A percentile compares a stretch with the other conserved stretches of the same genome.
Conservation (phyloP, 2,329 filamentous ascomycete species). For the Coleophoma eucalyptorum region DNA sequence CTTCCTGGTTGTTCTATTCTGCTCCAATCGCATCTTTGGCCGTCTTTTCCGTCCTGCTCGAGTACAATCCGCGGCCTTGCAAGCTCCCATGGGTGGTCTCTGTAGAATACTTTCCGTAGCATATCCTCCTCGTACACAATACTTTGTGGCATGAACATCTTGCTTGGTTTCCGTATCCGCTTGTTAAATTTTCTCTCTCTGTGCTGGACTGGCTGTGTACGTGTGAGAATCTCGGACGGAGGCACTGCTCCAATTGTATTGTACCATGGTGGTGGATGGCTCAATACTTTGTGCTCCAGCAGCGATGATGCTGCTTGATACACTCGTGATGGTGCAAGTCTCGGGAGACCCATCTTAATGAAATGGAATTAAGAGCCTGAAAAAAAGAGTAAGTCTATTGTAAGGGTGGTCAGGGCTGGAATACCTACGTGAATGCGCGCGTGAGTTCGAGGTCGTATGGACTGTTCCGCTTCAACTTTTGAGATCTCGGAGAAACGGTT, state of each 20-base stretch:
- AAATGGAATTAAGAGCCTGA: background rate
- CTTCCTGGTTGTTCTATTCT: slow-evolving; percentile 70
- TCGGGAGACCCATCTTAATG: slow-evolving; percentile 24
- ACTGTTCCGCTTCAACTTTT: background rate
- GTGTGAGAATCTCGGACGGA: slow-evolving; percentile 53
- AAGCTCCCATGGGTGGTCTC: slow-evolving; percentile 95
- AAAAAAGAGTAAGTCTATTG: background rate
- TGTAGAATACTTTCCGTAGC: slow-evolving; percentile 79
- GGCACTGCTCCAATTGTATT: slow-evolving; percentile 34
- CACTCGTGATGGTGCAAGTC: slow-evolving; percentile 38
- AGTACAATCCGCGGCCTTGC: slow-evolving; percentile 82
- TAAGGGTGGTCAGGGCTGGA: background rate
- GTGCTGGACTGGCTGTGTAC: slow-evolving; percentile 47
- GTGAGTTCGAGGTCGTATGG: too few species aligned
- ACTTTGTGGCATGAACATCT: slow-evolving; percentile 74
- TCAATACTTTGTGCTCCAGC: slow-evolving; percentile 37
- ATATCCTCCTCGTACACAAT: slow-evolving; percentile 81
- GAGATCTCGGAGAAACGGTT: background rate
- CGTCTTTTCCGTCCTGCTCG: slow-evolving; percentile 82
- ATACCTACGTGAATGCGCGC: background rate
- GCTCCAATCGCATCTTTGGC: slow-evolving; percentile 75
- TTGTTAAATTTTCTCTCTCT: slow-evolving; percentile 19
- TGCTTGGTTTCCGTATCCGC: slow-evolving; percentile 59
- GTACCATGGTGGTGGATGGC: slow-evolving; percentile 28
- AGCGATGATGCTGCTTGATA: slow-evolving; percentile 41